Evolutionary conservation across 2,329 filamentous ascomycete species (phyloP).

Genomic region (Acephala macrosclerotiorum): DNA sequence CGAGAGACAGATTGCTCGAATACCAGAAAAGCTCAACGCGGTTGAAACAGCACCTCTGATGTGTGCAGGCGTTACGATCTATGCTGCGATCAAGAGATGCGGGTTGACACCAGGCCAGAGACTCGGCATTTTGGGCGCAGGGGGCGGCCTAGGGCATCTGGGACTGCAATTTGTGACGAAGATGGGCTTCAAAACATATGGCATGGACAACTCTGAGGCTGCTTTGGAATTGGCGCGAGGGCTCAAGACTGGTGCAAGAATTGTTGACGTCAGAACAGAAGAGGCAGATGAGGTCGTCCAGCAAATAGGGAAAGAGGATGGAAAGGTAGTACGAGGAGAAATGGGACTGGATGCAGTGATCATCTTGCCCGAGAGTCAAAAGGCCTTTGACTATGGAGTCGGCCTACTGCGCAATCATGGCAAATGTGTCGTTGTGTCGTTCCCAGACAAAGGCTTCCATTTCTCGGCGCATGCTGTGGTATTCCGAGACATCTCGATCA

Average conservation of each 20-base stretch:
- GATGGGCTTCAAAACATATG: slow-evolving; percentile 58
- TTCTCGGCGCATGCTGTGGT: slow-evolving; percentile 52
- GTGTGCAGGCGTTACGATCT: slow-evolving; percentile 78
- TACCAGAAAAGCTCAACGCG: slow-evolving; percentile 57
- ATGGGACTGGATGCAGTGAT: slow-evolving; percentile 55
- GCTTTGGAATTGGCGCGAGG: slow-evolving; percentile 51
- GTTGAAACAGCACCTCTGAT: slow-evolving; percentile 69
- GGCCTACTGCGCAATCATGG: slow-evolving; percentile 52
- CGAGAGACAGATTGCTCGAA: slow-evolving; percentile 56
- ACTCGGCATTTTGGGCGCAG: slow-evolving; percentile 73
- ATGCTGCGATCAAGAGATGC: slow-evolving; percentile 68
- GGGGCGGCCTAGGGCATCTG: slow-evolving; percentile 67
- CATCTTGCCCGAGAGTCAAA: slow-evolving; percentile 54
- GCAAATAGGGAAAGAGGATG: slow-evolving; percentile 43
- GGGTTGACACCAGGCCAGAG: slow-evolving; percentile 56
- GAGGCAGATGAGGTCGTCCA: slow-evolving; percentile 33
- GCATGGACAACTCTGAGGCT: slow-evolving; percentile 53
- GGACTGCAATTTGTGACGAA: slow-evolving; percentile 58
- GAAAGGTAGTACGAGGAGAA: slow-evolving; percentile 47
- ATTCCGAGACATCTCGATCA: slow-evolving; percentile 52
- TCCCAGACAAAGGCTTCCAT: slow-evolving; percentile 52
- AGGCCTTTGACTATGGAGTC: slow-evolving; percentile 55
- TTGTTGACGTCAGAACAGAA: slow-evolving; percentile 49
- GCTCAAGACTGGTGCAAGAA: slow-evolving; percentile 43
- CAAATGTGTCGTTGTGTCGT: slow-evolving; percentile 54